Percentiles rank a stretch among this genome's conserved stretches.
Conservation (phyloP, 2,329 filamentous ascomycete genomes). For the Fusarium compactum region DNA sequence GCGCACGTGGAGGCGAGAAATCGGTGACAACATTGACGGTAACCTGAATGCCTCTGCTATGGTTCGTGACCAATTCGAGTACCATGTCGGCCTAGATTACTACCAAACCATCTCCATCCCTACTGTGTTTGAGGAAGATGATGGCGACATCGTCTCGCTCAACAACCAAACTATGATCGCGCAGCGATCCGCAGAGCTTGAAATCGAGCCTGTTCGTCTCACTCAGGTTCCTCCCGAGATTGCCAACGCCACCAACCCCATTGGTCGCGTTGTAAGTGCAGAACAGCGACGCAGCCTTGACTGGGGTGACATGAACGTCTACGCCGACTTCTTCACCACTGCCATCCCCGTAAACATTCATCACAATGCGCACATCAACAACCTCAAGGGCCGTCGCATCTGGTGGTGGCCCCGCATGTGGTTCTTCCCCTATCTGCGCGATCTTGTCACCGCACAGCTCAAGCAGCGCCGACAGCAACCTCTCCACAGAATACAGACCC, state of each 20-base stretch:
- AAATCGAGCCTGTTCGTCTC: constrained; percentile 35
- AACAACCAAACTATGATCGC: constrained; percentile 30
- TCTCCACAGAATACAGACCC: constrained; percentile 8
- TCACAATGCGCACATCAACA: constrained; percentile 40
- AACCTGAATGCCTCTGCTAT: constrained; percentile 11
- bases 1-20: constrained; percentile 33
- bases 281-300: background rate
- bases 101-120: constrained; percentile 40
- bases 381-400: constrained; percentile 27
- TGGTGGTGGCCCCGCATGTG: constrained; percentile 43
- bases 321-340: constrained; percentile 40
- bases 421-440: constrained; percentile 39
- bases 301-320: constrained; percentile 44
- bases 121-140: constrained; percentile 39
- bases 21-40: constrained; percentile 10
- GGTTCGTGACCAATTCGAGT: constrained; percentile 40
- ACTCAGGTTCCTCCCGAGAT: constrained; percentile 33
- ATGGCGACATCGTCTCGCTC: constrained; percentile 36
- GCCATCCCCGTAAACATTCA: constrained; percentile 41
- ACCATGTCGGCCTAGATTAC: constrained; percentile 42
- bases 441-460: constrained; percentile 27
- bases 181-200: constrained; percentile 24
- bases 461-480: constrained; percentile 14
- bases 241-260: constrained; percentile 19
- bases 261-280: background rate